These are phyloP conservation scores for Lipomyces sp. DNA, from an alignment of 805 yeast genomes.

Conservation along the genomic window DNA sequence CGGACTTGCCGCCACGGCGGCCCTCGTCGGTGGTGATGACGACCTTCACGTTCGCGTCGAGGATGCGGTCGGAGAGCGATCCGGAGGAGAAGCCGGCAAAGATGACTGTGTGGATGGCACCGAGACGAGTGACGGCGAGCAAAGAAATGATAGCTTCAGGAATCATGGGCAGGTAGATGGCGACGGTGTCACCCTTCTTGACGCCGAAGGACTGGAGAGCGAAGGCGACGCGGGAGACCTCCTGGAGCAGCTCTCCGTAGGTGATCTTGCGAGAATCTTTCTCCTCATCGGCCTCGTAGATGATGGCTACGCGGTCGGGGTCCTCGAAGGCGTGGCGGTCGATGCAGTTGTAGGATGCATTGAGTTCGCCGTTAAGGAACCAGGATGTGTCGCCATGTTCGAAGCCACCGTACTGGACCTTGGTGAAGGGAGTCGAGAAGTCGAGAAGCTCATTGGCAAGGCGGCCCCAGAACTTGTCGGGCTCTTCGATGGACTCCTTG, in stretches of 20 bases:
- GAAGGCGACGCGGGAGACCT: conserved; percentile 84
- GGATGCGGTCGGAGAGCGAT: conserved; percentile 84
- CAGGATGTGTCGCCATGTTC: conserved; percentile 81
- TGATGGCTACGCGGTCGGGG: conserved; percentile 67
- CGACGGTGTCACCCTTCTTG: conserved; percentile 91
- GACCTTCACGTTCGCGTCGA: conserved; percentile 79
- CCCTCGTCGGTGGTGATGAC: conserved; percentile 95
- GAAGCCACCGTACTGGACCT: conserved; percentile 61
- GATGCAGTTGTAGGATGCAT: conserved; percentile 90
- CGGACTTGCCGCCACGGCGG: conserved; percentile 90
- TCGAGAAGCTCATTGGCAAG: conserved; percentile 66
- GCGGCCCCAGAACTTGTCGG: conserved; percentile 75
- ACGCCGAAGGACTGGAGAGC: conserved; percentile 82
- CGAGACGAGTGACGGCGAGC: conserved; percentile 87
- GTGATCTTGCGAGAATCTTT: conserved; percentile 69
- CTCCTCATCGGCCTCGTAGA: conserved; percentile 94
- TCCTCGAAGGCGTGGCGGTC: conserved; percentile 89
- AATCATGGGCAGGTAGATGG: conserved; percentile 95
- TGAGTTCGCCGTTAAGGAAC: conserved; percentile 90
- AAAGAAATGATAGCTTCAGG: conserved; percentile 94
- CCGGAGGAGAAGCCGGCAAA: conserved; percentile 97
- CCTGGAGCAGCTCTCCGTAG: conserved; percentile 78
- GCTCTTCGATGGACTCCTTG: conserved; percentile 71
- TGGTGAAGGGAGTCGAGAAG: conserved; percentile 77
- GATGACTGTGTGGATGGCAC: conserved; percentile 93